Percentiles rank a stretch among this genome's conserved stretches.
Evolutionary conservation across 2,329 filamentous ascomycete species (phyloP).

Genomic region (Penicillium sp.): DNA sequence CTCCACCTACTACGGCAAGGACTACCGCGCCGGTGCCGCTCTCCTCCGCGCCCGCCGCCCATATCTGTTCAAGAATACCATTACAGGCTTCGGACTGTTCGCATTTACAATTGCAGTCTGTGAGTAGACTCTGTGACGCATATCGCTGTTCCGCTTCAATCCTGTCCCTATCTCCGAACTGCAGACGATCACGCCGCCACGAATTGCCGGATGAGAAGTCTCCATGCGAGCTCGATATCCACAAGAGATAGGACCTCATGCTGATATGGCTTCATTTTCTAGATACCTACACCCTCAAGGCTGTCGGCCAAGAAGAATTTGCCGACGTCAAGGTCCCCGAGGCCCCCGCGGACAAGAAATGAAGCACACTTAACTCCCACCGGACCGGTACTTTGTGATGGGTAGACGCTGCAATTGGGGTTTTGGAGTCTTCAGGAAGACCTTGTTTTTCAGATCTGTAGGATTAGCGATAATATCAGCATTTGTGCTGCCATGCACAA

Average conservation of each 20-base stretch:
- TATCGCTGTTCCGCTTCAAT: not conserved
- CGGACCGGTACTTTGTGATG: constrained; percentile 1
- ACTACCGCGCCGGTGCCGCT: constrained; percentile 80
- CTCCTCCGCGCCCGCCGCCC: constrained; percentile 88
- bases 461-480: constrained; percentile 13
- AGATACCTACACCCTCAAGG: constrained; percentile 73
- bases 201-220: not conserved
- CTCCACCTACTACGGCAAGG: constrained; percentile 88
- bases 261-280: constrained; percentile 5
- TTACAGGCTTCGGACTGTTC: constrained; percentile 74
- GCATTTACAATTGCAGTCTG: constrained; percentile 80
- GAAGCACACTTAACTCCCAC: constrained; percentile 3
- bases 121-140: constrained; percentile 50
- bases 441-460: constrained; percentile 11
- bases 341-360: constrained; percentile 49
- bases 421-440: constrained; percentile 23
- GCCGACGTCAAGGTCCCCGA: constrained; percentile 90
- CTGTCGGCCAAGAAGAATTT: constrained; percentile 94
- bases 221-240: not conserved
- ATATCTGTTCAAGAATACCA: constrained; percentile 83
- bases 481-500: constrained; percentile 17
- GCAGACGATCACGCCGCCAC: constrained; percentile 6
- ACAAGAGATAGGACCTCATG: not conserved
- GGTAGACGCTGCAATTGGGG: constrained; percentile 5
- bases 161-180: not conserved